Evolutionary conservation across 257 asterid genomes (phyloP).

Genomic region (Ilex asprella): DNA sequence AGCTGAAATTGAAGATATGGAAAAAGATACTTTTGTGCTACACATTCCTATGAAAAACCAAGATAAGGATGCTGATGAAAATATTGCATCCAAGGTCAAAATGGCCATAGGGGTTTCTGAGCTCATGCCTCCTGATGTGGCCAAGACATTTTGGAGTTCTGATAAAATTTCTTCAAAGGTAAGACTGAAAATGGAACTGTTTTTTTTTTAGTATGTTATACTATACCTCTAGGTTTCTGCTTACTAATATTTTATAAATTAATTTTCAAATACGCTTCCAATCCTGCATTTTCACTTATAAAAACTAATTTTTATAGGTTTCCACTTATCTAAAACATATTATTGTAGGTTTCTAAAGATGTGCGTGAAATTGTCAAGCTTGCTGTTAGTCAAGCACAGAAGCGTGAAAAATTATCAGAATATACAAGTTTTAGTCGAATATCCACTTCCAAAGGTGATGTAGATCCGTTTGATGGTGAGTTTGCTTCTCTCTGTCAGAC

Average conservation of each 20-base stretch:
- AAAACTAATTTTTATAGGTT: too few relatives aligned
- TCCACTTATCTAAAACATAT: not conserved
- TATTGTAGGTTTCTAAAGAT: slow-evolving; percentile 61
- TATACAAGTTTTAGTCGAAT: slow-evolving; percentile 73
- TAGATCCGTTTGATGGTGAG: slow-evolving; percentile 95
- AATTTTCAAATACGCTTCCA: too few relatives aligned
- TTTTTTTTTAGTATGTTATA: not conserved
- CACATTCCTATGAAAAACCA: slow-evolving; percentile 56
- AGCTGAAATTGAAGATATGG: slow-evolving; percentile 60
- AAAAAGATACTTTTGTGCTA: slow-evolving; percentile 77
- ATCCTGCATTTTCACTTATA: too few relatives aligned
- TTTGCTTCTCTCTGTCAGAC: not conserved
- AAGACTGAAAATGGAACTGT: slow-evolving; percentile 11
- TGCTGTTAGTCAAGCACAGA: slow-evolving; percentile 75
- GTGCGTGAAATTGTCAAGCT: slow-evolving; percentile 84
- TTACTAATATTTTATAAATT: not conserved
- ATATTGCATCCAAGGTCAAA: slow-evolving; percentile 36
- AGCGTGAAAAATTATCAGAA: slow-evolving; percentile 61
- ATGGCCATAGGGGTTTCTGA: slow-evolving; percentile 68
- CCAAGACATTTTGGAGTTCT: slow-evolving; percentile 71
- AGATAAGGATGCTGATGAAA: slow-evolving; percentile 49
- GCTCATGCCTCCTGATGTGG: slow-evolving; percentile 95
- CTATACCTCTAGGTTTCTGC: not conserved
- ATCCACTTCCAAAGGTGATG: slow-evolving; percentile 54
- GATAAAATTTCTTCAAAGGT: slow-evolving; percentile 79